These are phyloP conservation scores for Colletotrichum echinochloae DNA, from an alignment of 2,329 filamentous ascomycete genomes.

Conservation along the genomic window DNA sequence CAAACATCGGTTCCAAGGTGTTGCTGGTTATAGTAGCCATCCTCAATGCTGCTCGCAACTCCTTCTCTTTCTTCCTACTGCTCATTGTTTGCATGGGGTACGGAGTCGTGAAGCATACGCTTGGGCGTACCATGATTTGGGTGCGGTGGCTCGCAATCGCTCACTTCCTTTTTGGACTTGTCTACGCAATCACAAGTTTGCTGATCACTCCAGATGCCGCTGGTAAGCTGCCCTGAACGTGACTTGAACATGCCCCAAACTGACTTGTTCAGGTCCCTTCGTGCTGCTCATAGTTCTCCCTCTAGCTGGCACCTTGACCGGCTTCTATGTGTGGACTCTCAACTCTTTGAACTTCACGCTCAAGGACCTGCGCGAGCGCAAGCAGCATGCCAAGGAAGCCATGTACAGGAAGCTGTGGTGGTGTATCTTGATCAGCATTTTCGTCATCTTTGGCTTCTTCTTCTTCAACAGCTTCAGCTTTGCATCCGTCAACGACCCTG, in stretches of 20 bases:
- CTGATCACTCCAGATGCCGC: conserved; percentile 90
- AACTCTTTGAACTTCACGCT: conserved; percentile 95
- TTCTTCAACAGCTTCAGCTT: conserved; percentile 98
- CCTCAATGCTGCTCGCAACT: conserved; percentile 93
- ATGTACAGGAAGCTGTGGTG: conserved; percentile 99
- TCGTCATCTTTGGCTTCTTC: conserved; percentile 98
- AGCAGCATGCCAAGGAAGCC: conserved; percentile 89
- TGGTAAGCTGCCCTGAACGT: conserved; percentile 55
- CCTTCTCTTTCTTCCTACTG: conserved; percentile 97
- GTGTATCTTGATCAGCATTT: conserved; percentile 91
- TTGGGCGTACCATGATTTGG: conserved; percentile 94
- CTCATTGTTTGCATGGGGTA: conserved; percentile 99
- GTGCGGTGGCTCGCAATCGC: conserved; percentile 91
- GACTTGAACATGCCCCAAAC: not conserved
- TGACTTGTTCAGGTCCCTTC: conserved; percentile 72
- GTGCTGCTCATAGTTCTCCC: conserved; percentile 94
- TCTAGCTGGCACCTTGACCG: conserved; percentile 89
- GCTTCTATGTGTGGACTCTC: conserved; percentile 98
- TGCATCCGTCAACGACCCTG: conserved; percentile 83
- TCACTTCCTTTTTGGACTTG: conserved; percentile 94
- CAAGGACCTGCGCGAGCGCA: conserved; percentile 94
- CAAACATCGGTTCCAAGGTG: conserved; percentile 84
- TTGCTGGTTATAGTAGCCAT: conserved; percentile 93
- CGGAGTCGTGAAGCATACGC: conserved; percentile 92
- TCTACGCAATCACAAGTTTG: conserved; percentile 91